phyloP scores from a whole-genome alignment of 129 eudicot genomes.

The Escallonia rubra region DNA sequence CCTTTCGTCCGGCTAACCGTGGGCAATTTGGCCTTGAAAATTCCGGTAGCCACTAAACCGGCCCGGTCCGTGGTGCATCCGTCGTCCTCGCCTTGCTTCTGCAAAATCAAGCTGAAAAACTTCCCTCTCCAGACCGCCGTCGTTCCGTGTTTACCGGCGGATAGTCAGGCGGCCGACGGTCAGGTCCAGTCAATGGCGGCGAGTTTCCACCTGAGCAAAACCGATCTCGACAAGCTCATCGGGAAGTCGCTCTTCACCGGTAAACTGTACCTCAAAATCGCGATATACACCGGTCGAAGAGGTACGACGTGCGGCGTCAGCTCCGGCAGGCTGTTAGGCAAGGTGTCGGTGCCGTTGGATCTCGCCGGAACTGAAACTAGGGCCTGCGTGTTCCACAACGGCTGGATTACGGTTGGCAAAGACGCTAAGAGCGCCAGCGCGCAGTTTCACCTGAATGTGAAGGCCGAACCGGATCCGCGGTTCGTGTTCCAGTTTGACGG shows the following conservation, averaged over 20 bases:
- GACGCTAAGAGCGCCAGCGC: constrained; percentile 27
- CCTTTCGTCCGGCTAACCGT: constrained; percentile 54
- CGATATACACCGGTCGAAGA: constrained; percentile 41
- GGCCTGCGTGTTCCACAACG: constrained; percentile 44
- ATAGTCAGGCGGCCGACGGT: constrained; percentile 17
- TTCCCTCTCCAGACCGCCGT: constrained; percentile 44
- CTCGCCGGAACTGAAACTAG: constrained; percentile 30
- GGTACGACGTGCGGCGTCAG: constrained; percentile 49
- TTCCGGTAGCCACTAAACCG: constrained; percentile 51
- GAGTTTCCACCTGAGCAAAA: constrained; percentile 43
- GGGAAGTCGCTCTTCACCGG: constrained; percentile 36
- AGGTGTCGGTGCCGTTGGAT: constrained; percentile 44
- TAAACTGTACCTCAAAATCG: constrained; percentile 31
- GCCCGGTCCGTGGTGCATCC: constrained; percentile 55
- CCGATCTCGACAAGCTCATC: constrained; percentile 42
- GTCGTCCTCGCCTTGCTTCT: constrained; percentile 54
- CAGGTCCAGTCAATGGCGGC: constrained; percentile 28
- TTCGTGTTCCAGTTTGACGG: constrained; percentile 78
- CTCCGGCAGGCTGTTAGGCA: constrained; percentile 49
- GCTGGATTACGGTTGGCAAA: constrained; percentile 50
- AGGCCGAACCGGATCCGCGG: constrained; percentile 62
- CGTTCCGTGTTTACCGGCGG: constrained; percentile 38
- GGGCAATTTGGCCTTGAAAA: constrained; percentile 38
- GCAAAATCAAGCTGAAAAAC: constrained; percentile 55
- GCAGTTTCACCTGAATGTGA: constrained; percentile 50